phyloP scores from a whole-genome alignment of 371 early-diverging fungal species.

The Mucor piriformis region DNA sequence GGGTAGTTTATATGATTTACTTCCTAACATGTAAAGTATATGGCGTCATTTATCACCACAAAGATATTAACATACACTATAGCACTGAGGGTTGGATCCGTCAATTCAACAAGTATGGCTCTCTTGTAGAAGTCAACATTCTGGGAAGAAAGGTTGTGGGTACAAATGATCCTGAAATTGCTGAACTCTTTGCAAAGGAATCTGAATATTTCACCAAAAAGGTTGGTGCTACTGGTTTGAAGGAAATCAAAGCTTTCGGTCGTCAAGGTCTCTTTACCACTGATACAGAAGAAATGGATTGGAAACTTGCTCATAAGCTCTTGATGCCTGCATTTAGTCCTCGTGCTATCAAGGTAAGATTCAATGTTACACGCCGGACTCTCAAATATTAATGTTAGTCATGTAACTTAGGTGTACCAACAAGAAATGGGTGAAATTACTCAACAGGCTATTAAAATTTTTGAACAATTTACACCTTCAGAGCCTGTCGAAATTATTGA shows the following conservation, averaged over 20 bases:
- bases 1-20: slow-evolving; percentile 40
- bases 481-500: slow-evolving; percentile 51
- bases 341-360: slow-evolving; percentile 36
- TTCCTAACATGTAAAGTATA: slow-evolving; percentile 37
- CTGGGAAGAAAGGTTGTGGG: slow-evolving; percentile 24
- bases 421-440: slow-evolving; percentile 47
- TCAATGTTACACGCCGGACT: neutral
- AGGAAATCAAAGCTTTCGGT: slow-evolving; percentile 37
- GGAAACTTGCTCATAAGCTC: slow-evolving; percentile 58
- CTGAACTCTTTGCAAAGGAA: slow-evolving; percentile 41
- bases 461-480: slow-evolving; percentile 36
- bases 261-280: slow-evolving; percentile 53
- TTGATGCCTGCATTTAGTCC: slow-evolving; percentile 60
- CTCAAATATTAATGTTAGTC: neutral
- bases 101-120: slow-evolving; percentile 33
- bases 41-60: neutral
- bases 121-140: slow-evolving; percentile 34
- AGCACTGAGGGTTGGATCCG: slow-evolving; percentile 33
- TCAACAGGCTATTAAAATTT: slow-evolving; percentile 37
- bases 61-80: neutral
- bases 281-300: slow-evolving; percentile 47
- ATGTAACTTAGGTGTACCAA: slow-evolving; percentile 38
- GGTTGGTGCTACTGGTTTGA: slow-evolving; percentile 21
- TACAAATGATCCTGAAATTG: slow-evolving; percentile 42
- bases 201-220: slow-evolving; percentile 48